Base-by-base conservation (phyloP, 2,329 filamentous ascomycete genomes). In the Tolypocladium nubicola region DNA sequence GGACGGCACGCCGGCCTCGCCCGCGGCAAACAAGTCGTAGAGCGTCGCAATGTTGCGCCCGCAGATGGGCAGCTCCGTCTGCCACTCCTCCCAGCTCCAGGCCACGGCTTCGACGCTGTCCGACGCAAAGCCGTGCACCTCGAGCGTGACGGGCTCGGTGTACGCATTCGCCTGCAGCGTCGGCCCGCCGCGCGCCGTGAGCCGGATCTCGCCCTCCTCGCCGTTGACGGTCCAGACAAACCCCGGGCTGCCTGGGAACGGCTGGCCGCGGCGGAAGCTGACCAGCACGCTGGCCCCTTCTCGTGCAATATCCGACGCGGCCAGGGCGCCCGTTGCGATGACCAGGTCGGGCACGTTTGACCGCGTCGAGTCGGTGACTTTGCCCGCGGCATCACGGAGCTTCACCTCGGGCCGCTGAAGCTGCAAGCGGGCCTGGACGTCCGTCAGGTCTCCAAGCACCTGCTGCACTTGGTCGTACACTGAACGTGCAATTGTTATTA, bases 21-120 rank as follows among this genome's bases (percentile, higher is more conserved):
- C 66, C 1, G 65, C 61, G 9, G 79, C 78, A 69, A 76, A 83
- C 1, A 72, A 73, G 62, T 87, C 83, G 67, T 85, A 86, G 0
- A 84, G 62, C 23, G 73, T 74, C 0, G 75, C 83, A 35, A 86
- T 77, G 61, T 76, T 79, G 55, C 78, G 72, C 1, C 73, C 75
- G 3, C 69, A 62, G 1, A 74, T 40, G 0, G 78, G 75, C 21
- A 82, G 59, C 13, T 75, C 71, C 13, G 75, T 70, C 63, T 78
- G 77, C 68, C 75, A 79, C 3, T 75, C 73, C 16, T 71, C 67
- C 71, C 76, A 82, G 9, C 71, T 66, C 70, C 75, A 76, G 0
- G 71, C 62, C 0, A 81, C 65, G 3, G 70, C 61, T 14, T 78
- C 73, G 1, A 80, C 69, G 21, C 73, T 61, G 37, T 76, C 74